A percentile compares a stretch with the other conserved stretches of the same genome.
phyloP scores from a whole-genome alignment of 1,284 basidiomycete genomes.

The Meripilus lineatus region DNA sequence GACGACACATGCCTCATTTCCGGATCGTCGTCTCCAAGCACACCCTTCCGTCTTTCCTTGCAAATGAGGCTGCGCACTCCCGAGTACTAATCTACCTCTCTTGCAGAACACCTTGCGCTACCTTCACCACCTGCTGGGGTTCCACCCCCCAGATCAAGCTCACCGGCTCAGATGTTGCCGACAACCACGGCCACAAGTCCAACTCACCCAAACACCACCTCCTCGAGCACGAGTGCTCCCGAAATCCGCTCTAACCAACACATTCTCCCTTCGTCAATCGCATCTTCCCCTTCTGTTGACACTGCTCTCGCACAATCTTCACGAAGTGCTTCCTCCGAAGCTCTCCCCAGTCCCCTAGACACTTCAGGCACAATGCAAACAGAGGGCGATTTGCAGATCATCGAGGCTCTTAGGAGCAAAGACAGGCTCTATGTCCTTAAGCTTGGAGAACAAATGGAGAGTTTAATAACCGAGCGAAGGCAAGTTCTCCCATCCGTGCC shows the following conservation, averaged over 20 bases:
- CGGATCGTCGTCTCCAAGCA: neutral
- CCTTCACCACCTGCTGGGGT: neutral
- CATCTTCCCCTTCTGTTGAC: conserved; percentile 21
- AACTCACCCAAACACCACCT: conserved; percentile 14
- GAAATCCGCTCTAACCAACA: conserved; percentile 17
- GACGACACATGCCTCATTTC: neutral
- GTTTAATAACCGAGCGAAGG: conserved; percentile 67
- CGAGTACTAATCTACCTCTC: neutral
- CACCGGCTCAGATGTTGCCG: conserved; percentile 7
- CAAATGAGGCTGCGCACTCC: neutral
- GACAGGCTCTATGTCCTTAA: conserved; percentile 81
- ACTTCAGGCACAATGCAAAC: conserved; percentile 9
- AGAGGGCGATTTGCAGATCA: conserved; percentile 69
- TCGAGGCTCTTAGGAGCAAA: conserved; percentile 81
- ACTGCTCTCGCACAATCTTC: conserved; percentile 14
- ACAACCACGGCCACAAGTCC: conserved; percentile 19
- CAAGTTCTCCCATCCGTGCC: conserved; percentile 32
- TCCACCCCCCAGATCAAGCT: neutral
- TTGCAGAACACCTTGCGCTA: conserved; percentile 4
- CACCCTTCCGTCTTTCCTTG: conserved; percentile 1
- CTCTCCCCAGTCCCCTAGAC: conserved; percentile 8
- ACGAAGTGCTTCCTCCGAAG: conserved; percentile 17
- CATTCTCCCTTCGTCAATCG: conserved; percentile 15
- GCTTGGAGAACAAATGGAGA: conserved; percentile 77
- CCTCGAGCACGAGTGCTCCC: conserved; percentile 19